Evolutionary conservation across 805 yeast genomes (phyloP), one percentile per base, ranked within the genome.

Genomic region (Brettanomyces nanus): DNA sequence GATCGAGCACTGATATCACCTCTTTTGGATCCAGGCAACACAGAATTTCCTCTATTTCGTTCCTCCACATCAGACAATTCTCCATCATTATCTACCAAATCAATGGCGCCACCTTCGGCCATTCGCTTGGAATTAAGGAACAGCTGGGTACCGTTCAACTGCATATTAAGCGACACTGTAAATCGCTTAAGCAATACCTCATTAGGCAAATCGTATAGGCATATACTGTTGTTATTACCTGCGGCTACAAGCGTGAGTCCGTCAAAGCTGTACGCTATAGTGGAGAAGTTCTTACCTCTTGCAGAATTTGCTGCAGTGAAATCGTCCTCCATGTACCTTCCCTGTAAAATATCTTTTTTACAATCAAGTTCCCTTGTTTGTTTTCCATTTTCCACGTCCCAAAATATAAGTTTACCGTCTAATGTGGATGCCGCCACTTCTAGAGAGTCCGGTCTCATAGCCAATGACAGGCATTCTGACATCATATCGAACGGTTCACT

Each of bases 401-500:
- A 92, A 34, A 86, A 74, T 2, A 83, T 62, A 14, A 92, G 68
- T 56, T 85, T 86, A 4, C 98, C 98, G 58, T 83, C 94, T 49
- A 90, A 66, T 0, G 97, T 82, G 15, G 90, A 71, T 1, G 85
- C 95, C 0, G 95, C 94, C 30, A 92, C 69, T 56, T 83, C 83
- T 53, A 85, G 82, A n/a, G 95, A 85, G 54, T 92, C 97, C 0
- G 96, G 97, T 53, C 95, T 73, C 72, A 90, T 74, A 0, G 87
- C 73, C 28, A 92, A 66, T 17, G 86, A 71, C 44, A 90, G 68
- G 9, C 86, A 95, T 57, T 92, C 98, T 27, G 89, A 75, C 40
- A 71, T 76, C 13, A 86, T 75, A 50, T 83, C 86, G 48, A 92
- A 76, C 6, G 97, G 97, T 62, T 92, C 98, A 36, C 85, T 92